Percentiles rank a stretch among this genome's conserved stretches.
Evolutionary conservation across 2,329 filamentous ascomycete species (phyloP).

Genomic region (Talaromyces sp.): DNA sequence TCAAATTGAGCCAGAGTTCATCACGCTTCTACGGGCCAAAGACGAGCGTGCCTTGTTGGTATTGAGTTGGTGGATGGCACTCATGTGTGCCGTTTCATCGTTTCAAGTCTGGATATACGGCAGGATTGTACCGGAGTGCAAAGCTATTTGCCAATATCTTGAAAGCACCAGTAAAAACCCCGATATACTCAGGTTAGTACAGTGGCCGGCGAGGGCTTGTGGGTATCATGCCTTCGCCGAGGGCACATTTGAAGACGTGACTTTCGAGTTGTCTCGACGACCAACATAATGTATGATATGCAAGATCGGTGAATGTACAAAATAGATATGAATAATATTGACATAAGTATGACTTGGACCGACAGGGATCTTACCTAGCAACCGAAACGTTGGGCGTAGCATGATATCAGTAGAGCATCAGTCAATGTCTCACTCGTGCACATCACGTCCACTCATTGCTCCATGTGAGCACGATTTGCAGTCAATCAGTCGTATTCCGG

Average conservation of each 20-base stretch:
- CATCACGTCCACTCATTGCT: background rate
- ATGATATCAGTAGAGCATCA: background rate
- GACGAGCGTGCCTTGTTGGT: slow-evolving; percentile 33
- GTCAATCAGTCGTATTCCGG: background rate
- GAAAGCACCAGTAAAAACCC: slow-evolving; percentile 28
- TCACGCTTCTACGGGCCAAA: slow-evolving; percentile 28
- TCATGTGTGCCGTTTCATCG: slow-evolving; percentile 12
- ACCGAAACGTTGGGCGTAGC: background rate
- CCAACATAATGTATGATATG: background rate
- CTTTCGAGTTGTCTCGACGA: background rate
- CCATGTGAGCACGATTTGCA: background rate
- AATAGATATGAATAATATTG: background rate
- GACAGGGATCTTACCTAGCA: background rate
- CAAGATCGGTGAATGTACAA: background rate
- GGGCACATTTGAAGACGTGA: slow-evolving; percentile 2
- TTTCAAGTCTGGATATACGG: slow-evolving; percentile 28
- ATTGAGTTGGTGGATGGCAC: slow-evolving; percentile 35
- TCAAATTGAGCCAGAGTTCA: slow-evolving; percentile 29
- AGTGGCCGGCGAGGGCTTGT: slow-evolving; percentile 33
- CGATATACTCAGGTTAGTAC: slow-evolving; percentile 28
- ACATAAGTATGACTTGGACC: background rate
- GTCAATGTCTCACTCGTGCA: background rate
- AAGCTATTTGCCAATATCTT: slow-evolving; percentile 37
- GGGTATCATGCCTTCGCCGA: slow-evolving; percentile 25
- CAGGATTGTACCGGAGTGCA: slow-evolving; percentile 33